Base-by-base conservation (phyloP, 2,329 filamentous ascomycete species). In the Alternaria brassicicola region DNA sequence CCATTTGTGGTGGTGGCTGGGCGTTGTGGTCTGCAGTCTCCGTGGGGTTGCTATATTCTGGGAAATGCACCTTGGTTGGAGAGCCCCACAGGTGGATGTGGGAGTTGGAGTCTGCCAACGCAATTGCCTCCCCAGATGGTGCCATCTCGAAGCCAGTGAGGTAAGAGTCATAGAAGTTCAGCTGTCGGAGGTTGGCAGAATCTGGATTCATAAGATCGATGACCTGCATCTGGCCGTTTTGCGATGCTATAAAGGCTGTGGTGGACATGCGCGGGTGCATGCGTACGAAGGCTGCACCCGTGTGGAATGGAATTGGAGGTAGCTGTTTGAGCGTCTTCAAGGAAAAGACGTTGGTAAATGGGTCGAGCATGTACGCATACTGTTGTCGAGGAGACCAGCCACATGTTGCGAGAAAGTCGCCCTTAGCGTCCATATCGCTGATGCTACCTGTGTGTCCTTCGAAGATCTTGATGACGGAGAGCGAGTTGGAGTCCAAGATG, bases 211-310 rank as follows among this genome's bases (percentile, higher is more conserved):
- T 92, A 5, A 99, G 85, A 76, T 99, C 95, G 49, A 98, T 92
- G 13, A 98, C 90, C 74, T 99, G 94, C 76, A 99, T 90, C 76
- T 97, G 93, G 1, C 96, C 95, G 41, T 88, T 90, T 71, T 96
- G 92, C 3, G 94, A 97, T 26, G 93, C 89, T 48, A 99, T 92
- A 60, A 99, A 93, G 69, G 92, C 94, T 0, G 96, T 98, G 0
- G 95, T 97, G 19, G 93, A 89, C 86, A 99, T 91, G 69, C 93
- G 89, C 1, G 96, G 95, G 76, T 99, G 95, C 90, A 99, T 95
- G 57, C 95, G 89, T 39, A 97, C 93, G 80, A 93, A 96, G 33
- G 95, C 94, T 35, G 94, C 95, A 9, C 95, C 93, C 2, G 93
- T 90, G 56, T 95, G 94, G 59, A 89, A 99, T 0, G 95, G 92